phyloP scores from a whole-genome alignment of 2,329 filamentous ascomycete genomes.

The Talaromyces rugulosus region DNA sequence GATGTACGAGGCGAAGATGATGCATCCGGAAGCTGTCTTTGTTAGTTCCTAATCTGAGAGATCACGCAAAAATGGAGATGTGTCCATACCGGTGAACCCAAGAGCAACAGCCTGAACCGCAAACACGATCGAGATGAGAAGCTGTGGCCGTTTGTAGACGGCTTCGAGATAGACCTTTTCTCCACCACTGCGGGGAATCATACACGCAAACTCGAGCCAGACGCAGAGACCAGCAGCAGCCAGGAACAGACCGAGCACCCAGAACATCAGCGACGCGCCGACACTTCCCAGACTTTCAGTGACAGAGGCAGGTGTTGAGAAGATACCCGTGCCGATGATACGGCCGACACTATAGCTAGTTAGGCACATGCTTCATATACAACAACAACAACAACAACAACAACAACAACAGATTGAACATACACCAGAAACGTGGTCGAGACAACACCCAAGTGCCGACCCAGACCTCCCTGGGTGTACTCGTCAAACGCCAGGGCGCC shows the following conservation, averaged over 20 bases:
- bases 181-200: constrained; percentile 44
- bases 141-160: constrained; percentile 40
- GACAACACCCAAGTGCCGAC: constrained; percentile 18
- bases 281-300: constrained; percentile 53
- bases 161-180: constrained; percentile 49
- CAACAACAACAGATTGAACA: neutral
- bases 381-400: neutral
- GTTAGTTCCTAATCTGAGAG: neutral
- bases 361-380: neutral
- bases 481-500: constrained; percentile 20
- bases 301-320: constrained; percentile 56
- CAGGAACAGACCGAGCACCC: constrained; percentile 49
- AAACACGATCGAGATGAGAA: constrained; percentile 46
- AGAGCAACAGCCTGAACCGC: constrained; percentile 45
- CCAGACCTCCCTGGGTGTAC: constrained; percentile 19
- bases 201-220: constrained; percentile 45
- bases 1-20: constrained; percentile 24
- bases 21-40: constrained; percentile 18
- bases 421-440: constrained; percentile 25
- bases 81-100: constrained; percentile 35
- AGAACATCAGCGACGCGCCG: constrained; percentile 51
- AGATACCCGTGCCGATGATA: constrained; percentile 44
- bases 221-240: constrained; percentile 45
- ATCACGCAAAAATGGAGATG: too few species aligned
- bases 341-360: constrained; percentile 32